Evolutionary conservation across 2,329 filamentous ascomycete genomes (phyloP), one percentile per base, ranked within the genome.

Genomic region (Juglanconis juglandina): DNA sequence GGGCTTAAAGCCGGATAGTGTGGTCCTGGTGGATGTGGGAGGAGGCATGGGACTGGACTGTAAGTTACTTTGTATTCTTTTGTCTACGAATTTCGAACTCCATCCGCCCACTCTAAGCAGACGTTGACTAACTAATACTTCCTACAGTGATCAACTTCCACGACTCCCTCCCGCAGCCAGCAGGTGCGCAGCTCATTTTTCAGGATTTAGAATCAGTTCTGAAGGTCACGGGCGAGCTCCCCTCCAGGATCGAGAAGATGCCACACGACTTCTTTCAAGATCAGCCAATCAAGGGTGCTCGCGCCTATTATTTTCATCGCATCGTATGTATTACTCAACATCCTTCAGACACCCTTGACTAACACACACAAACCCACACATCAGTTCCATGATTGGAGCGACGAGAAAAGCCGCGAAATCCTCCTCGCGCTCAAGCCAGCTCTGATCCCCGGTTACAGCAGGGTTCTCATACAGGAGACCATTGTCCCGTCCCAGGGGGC

Each of bases 371-470:
- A 39, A 39, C 35, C 35, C 35, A 39, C 35, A 39, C 8, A 3
- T 17, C n/a, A 57, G 55, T 67, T 76, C n/a, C 74, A 76, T 64
- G 71, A 76, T 67, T 76, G 72, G 68, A 62, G 69, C 44, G 77
- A 78, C 47, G 70, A 69, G 3, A 64, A 63, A 2, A 71, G 70
- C 61, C 55, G 54, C 32, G 67, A 62, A 47, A 77, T 78, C 49
- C 66, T 78, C 10, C 62, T 46, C 1, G 65, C 64, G 5, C 65
- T 75, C 52, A 72, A 62, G 58, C 62, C 55, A 11, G 70, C 71
- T 11, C 68, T 73, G 68, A 63, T 51, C 51, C 69, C 68, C 3
- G 71, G 68, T 1, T 72, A 71, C 53, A 69, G 67, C 53, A 63
- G 62, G 34, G 55, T 74, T 13, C 60, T 74, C n/a, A 65, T 74